A percentile compares a stretch with the other conserved stretches of the same genome.
phyloP scores from a whole-genome alignment of 345 rosid species.

The Eucalyptus sp. region DNA sequence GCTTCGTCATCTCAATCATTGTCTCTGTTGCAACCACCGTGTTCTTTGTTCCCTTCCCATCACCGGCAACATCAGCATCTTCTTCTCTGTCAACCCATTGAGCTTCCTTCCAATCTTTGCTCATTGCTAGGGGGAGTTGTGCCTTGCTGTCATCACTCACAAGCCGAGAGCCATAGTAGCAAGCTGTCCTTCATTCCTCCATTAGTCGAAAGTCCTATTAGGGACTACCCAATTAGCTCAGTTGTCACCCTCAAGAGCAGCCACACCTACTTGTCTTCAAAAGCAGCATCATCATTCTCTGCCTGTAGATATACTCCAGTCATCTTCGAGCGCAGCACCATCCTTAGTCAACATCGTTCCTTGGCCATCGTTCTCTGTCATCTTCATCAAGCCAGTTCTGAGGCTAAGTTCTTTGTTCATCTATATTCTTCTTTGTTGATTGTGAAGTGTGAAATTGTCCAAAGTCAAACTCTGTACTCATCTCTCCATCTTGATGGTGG shows the following conservation, averaged over 20 bases:
- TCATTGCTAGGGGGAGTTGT: not conserved
- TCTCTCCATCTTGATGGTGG: not conserved
- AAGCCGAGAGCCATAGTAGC: not conserved
- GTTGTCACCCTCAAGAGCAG: not conserved
- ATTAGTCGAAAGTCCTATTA: not conserved
- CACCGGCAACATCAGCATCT: not conserved
- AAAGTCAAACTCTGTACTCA: not conserved
- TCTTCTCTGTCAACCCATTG: not conserved
- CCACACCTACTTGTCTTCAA: not conserved
- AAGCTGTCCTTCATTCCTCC: not conserved
- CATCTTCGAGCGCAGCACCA: not conserved
- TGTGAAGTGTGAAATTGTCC: not conserved
- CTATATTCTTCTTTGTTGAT: not conserved
- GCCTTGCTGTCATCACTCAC: not conserved
- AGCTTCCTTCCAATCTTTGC: not conserved
- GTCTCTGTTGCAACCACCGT: not conserved
- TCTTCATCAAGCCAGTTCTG: not conserved
- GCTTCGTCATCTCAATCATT: not conserved
- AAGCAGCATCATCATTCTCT: not conserved
- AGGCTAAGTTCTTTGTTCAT: not conserved
- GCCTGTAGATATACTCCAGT: not conserved
- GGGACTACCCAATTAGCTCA: not conserved
- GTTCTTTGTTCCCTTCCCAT: not conserved
- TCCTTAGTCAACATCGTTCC: not conserved
- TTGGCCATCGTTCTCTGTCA: not conserved